Conservation (phyloP, 2,329 filamentous ascomycete species). For the Nannizziopsis arthrosporioides region DNA sequence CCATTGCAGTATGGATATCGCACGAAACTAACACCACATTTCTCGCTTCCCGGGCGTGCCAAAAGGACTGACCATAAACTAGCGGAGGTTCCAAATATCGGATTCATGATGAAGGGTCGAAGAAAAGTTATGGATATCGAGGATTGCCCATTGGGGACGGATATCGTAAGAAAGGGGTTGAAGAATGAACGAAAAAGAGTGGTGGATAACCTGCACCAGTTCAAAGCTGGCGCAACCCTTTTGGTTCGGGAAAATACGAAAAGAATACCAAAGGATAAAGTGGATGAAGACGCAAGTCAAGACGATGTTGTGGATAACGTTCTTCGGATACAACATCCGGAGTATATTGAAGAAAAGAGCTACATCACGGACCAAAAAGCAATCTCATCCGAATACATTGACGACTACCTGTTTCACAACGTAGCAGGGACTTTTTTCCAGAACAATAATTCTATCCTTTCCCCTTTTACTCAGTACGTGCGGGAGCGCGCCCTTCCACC, state of each 20-base stretch:
- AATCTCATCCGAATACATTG: conserved; percentile 77
- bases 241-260: conserved; percentile 75
- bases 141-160: conserved; percentile 89
- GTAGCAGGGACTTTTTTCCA: conserved; percentile 95
- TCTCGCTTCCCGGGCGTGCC: conserved; percentile 56
- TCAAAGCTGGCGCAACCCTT: conserved; percentile 73
- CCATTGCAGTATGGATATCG: conserved; percentile 87
- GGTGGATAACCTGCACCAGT: conserved; percentile 55
- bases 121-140: conserved; percentile 82
- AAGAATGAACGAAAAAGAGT: conserved; percentile 67
- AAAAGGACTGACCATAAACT: conserved; percentile 39
- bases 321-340: conserved; percentile 46
- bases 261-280: conserved; percentile 31
- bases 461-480: conserved; percentile 75
- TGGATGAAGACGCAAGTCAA: conserved; percentile 17
- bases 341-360: conserved; percentile 65
- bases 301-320: conserved; percentile 31
- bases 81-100: conserved; percentile 59
- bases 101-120: conserved; percentile 80
- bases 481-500: conserved; percentile 61
- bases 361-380: conserved; percentile 81
- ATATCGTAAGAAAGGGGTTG: conserved; percentile 69
- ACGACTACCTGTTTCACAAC: conserved; percentile 74
- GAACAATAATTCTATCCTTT: conserved; percentile 97
- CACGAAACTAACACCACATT: conserved; percentile 94